Conservation (phyloP, 129 eudicot genomes). For the Rutidosis leptorrhynchoides region DNA sequence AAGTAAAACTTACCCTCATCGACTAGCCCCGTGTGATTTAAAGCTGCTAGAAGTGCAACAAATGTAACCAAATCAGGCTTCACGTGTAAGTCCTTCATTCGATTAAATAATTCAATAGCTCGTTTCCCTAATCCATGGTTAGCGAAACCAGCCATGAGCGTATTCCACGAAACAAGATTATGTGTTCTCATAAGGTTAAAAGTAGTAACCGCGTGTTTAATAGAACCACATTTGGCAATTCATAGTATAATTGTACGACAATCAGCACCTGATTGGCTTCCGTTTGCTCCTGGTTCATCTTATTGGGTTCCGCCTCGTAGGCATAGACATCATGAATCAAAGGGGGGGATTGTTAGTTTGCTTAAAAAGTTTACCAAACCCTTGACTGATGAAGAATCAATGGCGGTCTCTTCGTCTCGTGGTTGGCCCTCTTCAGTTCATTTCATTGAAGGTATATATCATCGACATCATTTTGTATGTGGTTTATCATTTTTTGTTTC, state of each 20-base stretch:
- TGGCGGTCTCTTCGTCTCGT: conserved; percentile 26
- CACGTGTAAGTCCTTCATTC: conserved; percentile 42
- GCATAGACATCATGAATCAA: conserved; percentile 17
- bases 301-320: conserved; percentile 59
- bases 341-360: conserved; percentile 21
- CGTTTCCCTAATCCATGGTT: conserved; percentile 62
- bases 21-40: conserved; percentile 73
- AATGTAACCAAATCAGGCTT: conserved; percentile 75
- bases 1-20: conserved; percentile 52
- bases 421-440: conserved; percentile 55
- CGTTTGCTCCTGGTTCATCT: conserved; percentile 58
- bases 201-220: conserved; percentile 36
- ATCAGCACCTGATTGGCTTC: conserved; percentile 63
- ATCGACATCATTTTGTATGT: not conserved
- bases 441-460: conserved; percentile 39
- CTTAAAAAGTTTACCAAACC: conserved; percentile 25
- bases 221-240: conserved; percentile 67
- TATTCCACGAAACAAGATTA: conserved; percentile 75
- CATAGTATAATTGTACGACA: conserved; percentile 43
- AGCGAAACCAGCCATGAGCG: conserved; percentile 67
- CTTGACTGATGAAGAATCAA: conserved; percentile 27
- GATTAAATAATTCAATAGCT: conserved; percentile 42
- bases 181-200: conserved; percentile 43
- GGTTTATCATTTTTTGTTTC: not conserved
- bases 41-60: conserved; percentile 54